Conservation (phyloP, 2,329 filamentous ascomycete species). For the Epichloe baconii region DNA sequence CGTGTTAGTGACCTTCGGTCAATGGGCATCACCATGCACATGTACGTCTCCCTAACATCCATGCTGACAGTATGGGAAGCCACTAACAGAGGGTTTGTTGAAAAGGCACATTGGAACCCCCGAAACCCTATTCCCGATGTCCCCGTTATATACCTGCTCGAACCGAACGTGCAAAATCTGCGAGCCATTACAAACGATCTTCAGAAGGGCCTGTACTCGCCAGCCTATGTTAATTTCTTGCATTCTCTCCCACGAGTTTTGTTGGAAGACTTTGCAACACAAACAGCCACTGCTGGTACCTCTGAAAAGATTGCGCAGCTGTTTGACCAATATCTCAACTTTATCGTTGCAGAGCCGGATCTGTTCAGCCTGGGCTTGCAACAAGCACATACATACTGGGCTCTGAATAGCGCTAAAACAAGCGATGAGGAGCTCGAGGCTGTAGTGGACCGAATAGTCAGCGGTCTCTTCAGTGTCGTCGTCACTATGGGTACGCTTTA, state of each 20-base stretch:
- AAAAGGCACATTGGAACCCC: slow-evolving; percentile 62
- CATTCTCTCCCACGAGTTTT: slow-evolving; percentile 83
- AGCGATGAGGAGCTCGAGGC: slow-evolving; percentile 81
- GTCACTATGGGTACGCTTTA: slow-evolving; percentile 76
- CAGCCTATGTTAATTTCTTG: slow-evolving; percentile 93
- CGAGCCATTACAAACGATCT: slow-evolving; percentile 75
- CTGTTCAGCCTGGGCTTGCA: slow-evolving; percentile 89
- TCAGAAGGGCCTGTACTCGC: slow-evolving; percentile 75
- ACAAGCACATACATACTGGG: slow-evolving; percentile 84
- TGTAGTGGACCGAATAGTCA: slow-evolving; percentile 83
- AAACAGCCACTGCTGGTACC: slow-evolving; percentile 73
- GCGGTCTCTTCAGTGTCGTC: slow-evolving; percentile 90
- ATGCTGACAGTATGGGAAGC: not conserved
- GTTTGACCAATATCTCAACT: slow-evolving; percentile 95
- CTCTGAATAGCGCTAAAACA: slow-evolving; percentile 85
- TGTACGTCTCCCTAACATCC: slow-evolving; percentile 38
- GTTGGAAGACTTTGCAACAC: slow-evolving; percentile 85
- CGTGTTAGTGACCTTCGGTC: slow-evolving; percentile 84
- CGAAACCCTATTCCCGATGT: slow-evolving; percentile 92
- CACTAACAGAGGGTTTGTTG: not conserved
- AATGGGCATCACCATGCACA: slow-evolving; percentile 93
- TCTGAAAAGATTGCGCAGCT: slow-evolving; percentile 85
- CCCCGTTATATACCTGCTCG: slow-evolving; percentile 89
- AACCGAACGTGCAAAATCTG: slow-evolving; percentile 72
- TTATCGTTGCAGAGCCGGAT: slow-evolving; percentile 89